Evolutionary conservation across 2,329 filamentous ascomycete genomes (phyloP).

Genomic region (Microdochium paspali): DNA sequence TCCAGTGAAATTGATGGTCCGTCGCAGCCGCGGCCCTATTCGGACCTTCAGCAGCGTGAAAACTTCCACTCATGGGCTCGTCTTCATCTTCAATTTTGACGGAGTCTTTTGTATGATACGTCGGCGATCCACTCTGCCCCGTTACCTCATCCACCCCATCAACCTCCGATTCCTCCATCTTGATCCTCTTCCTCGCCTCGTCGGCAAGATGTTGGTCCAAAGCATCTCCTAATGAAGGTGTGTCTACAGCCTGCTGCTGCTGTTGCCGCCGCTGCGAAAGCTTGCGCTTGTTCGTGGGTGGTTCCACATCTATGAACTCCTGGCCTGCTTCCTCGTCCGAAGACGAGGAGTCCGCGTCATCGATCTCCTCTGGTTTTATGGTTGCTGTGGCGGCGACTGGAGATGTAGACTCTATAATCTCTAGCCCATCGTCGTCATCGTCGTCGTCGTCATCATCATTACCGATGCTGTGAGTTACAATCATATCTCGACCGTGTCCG

Average conservation of each 20-base stretch:
- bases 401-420: conserved; percentile 15
- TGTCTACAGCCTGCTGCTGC: neutral
- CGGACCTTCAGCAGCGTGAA: neutral
- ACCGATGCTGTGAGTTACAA: too few species aligned
- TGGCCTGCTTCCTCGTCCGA: conserved; percentile 1
- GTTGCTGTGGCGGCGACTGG: neutral
- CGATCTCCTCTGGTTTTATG: conserved; percentile 1
- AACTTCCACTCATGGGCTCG: neutral
- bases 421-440: conserved; percentile 67
- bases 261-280: neutral
- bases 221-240: neutral
- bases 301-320: conserved; percentile 4
- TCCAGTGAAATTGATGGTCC: conserved; percentile 16
- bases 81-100: neutral
- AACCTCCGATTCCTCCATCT: neutral
- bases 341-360: conserved; percentile 2
- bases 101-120: too few species aligned
- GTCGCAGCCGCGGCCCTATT: conserved; percentile 3
- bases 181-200: neutral
- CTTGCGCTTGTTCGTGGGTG: conserved; percentile 12
- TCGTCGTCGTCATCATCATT: conserved; percentile 45
- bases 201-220: neutral
- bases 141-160: too few species aligned
- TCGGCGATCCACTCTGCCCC: too few species aligned
- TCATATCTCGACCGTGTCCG: too few species aligned